These are phyloP conservation scores for Fraxinus paxiana DNA, from an alignment of 305 asterid species.

Conservation along the genomic window DNA sequence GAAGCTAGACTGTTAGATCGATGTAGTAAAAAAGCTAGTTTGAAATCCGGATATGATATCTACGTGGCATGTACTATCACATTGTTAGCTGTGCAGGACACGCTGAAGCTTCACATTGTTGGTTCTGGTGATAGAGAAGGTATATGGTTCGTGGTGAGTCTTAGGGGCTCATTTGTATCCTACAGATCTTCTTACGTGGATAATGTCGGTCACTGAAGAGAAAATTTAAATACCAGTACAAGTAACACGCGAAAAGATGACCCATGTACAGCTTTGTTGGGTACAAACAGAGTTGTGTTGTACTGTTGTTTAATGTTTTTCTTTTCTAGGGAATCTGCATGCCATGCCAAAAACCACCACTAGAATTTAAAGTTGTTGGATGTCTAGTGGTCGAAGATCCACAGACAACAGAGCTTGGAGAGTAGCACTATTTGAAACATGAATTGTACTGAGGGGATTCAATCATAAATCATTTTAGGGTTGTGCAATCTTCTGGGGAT, in stretches of 20 bases:
- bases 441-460: not conserved
- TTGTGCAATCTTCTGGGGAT: not conserved
- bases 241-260: not conserved
- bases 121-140: not conserved
- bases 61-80: not conserved
- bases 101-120: conserved; percentile 1
- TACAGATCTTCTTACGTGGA: not conserved
- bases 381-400: not conserved
- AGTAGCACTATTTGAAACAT: not conserved
- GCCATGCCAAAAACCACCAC: not conserved
- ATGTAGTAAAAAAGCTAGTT: not conserved
- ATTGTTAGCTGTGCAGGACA: not conserved
- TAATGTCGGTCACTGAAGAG: not conserved
- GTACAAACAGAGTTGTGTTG: not conserved
- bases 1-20: conserved; percentile 17
- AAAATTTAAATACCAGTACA: not conserved
- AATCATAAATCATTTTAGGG: not conserved
- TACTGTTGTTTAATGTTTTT: not conserved
- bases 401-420: not conserved
- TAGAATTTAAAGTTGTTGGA: not conserved
- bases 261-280: not conserved
- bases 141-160: not conserved
- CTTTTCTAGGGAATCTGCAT: not conserved
- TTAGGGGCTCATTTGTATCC: not conserved
- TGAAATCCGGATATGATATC: not conserved